phyloP scores from a whole-genome alignment of 129 eudicot species.

The Artemisia argyi region DNA sequence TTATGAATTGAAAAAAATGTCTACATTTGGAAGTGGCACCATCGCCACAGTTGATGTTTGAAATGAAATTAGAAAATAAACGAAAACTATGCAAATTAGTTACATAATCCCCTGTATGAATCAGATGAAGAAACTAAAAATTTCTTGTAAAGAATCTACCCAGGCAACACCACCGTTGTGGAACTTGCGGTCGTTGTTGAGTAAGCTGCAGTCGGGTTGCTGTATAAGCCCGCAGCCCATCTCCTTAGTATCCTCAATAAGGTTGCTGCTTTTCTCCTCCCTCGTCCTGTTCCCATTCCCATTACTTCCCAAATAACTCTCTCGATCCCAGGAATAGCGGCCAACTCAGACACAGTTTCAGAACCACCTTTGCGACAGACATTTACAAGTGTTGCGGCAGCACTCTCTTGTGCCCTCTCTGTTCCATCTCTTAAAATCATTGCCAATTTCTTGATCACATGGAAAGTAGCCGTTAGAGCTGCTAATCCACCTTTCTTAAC shows the following conservation, averaged over 20 bases:
- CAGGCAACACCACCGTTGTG: conserved; percentile 57
- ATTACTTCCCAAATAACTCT: conserved; percentile 86
- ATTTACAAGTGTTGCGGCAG: conserved; percentile 78
- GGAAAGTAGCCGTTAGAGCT: conserved; percentile 57
- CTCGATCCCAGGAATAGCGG: conserved; percentile 63
- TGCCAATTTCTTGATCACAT: conserved; percentile 46
- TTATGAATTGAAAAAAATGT: conserved; percentile 21
- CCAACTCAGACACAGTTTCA: conserved; percentile 74
- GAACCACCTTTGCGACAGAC: conserved; percentile 81
- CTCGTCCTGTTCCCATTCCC: conserved; percentile 81
- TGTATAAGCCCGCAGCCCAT: conserved; percentile 87
- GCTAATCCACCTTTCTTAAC: conserved; percentile 82
- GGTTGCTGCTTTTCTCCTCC: conserved; percentile 79
- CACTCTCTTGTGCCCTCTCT: conserved; percentile 76
- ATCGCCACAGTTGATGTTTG: conserved; percentile 13
- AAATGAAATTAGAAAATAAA: conserved; percentile 22
- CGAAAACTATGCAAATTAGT: conserved; percentile 37
- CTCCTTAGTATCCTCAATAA: conserved; percentile 74
- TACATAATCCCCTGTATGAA: conserved; percentile 31
- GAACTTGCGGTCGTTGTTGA: conserved; percentile 37
- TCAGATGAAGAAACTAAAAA: conserved; percentile 22
- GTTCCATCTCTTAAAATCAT: conserved; percentile 65
- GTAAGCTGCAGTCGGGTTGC: conserved; percentile 33
- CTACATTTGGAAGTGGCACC: conserved; percentile 27
- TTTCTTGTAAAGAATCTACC: conserved; percentile 18